Evolutionary conservation across 2,329 filamentous ascomycete species (phyloP), one percentile per base, ranked within the genome.

Genomic region (Colletotrichum agaves): DNA sequence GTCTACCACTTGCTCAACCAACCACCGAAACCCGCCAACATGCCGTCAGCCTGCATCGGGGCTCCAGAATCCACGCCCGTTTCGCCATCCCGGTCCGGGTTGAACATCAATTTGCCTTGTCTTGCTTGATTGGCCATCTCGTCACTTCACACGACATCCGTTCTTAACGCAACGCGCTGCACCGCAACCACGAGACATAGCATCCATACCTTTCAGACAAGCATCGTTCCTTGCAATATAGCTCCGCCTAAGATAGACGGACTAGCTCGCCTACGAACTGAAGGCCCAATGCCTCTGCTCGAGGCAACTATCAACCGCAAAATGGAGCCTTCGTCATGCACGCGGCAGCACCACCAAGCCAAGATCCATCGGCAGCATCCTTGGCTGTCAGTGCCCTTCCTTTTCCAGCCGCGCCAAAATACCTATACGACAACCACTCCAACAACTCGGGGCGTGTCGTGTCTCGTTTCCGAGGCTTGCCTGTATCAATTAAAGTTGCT

Each of bases 401-500:
- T 8, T 13, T 35, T 55, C 50, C 35, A 55, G 35, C 35, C 13
- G 35, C 27, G 37, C 50, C 50, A 55, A 55, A 23, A 13, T n/a
- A 43, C 52, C 21, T 56, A 21, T 19, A 12, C 37, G 37, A 56
- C 23, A 31, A 33, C 52, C 19, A 43, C 15, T 52, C 47, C 52
- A 43, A 19, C 47, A 61, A 43, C 35, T 19, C 21, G 15, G 27
- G 39, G 59, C 31, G 47, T 44, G 35, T 43, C 21, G 46, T 68
- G 56, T 55, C 47, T 65, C 47, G 56, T 66, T 50, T 50, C 35
- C 59, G 49, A 52, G 50, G 39, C 59, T 57, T 27, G 41, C 35
- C 43, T 57, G 59, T 57, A 49, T 67, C 63, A 67, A 57, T 67
- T 67, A 57, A 39, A 67, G 63, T 67, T 50, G 41, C 5, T 23